Base-by-base conservation (phyloP, 306 rosid species). In the Amphicarpaea edgeworthii region DNA sequence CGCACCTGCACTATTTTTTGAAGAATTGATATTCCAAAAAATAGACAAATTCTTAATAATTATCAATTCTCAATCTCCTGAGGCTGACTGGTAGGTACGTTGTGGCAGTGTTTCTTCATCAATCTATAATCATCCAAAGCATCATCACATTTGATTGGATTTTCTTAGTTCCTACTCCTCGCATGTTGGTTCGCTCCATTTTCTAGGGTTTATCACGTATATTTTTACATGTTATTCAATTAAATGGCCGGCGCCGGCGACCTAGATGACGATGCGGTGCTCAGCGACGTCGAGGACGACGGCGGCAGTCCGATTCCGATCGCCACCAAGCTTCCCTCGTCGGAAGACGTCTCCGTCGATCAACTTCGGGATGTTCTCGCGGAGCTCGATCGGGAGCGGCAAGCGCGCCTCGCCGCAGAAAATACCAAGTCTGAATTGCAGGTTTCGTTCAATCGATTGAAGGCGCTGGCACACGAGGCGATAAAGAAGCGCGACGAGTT, bases 271-370 rank as follows among this genome's bases (percentile, higher is more conserved):
- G 97, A 95, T 79, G 92, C 92, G 57, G 92, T 95, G 51, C 96
- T 95, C 74, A 95, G 99, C 77, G 99, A 95, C 66, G 97, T 95
- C 49, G 86, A 83, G 67, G 99, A 95, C 72, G 92, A 95, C 68
- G 91, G 83, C 20, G 97, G 86, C 14, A 96, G 90, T 65, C 84
- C 93, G 14, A 83, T 38, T 73, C 87, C 93, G 72, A 77, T 83
- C 32, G 38, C 40, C 0, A 73, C 34, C 0, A 77, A 74, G 37
- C 45, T 75, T 68, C 58, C 92, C 12, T 62, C 85, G 8, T 70
- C 84, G 15, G 97, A 88, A 3, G 91, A 95, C 30, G 74, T 89
- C 8, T 90, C 99, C 45, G 77, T 78, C 12, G 97, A 90, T 62
- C 83, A 77, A 65, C 69, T 85, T 62, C 84, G 81, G 30, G 96